Percentiles rank a stretch among this genome's conserved stretches.
These are phyloP conservation scores for Haematococcus sp. DNA, from an alignment of 139 green algal species.

Conservation along the genomic window DNA sequence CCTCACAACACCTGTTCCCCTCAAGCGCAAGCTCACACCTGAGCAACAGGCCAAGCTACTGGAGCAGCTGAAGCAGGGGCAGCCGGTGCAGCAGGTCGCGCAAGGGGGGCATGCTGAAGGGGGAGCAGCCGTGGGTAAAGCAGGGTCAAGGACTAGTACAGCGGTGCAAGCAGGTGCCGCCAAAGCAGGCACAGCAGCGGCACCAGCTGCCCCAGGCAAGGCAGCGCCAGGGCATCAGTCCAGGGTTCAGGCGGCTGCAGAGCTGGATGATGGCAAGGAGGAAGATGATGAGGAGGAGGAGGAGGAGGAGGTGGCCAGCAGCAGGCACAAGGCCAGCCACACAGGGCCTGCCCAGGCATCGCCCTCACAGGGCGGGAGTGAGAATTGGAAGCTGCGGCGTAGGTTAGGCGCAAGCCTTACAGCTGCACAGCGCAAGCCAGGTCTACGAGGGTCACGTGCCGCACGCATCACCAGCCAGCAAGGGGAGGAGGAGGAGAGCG, in stretches of 20 bases:
- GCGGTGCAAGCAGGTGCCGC: neutral
- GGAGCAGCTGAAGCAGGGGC: neutral
- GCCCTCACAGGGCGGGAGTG: neutral
- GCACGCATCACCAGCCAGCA: too few relatives aligned
- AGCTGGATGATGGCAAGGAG: neutral
- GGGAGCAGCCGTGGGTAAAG: neutral
- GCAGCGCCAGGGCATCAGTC: neutral
- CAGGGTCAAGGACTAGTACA: neutral
- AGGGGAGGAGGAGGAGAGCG: too few relatives aligned
- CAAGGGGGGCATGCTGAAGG: too few relatives aligned
- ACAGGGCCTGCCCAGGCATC: too few relatives aligned
- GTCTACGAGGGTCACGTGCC: too few relatives aligned
- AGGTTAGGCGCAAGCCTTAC: neutral
- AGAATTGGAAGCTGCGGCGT: neutral
- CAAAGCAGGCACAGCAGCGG: neutral
- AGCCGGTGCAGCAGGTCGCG: neutral
- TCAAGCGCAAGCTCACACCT: conserved; percentile 7
- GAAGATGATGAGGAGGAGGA: neutral
- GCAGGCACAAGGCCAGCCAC: too few relatives aligned
- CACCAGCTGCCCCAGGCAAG: neutral
- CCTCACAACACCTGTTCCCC: neutral
- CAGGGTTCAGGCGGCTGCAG: neutral
- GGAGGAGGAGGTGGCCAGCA: too few relatives aligned
- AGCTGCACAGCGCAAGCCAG: neutral
- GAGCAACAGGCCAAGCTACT: conserved; percentile 2